Base-by-base conservation (phyloP, 305 asterid genomes). In the Fraxinus ornus region DNA sequence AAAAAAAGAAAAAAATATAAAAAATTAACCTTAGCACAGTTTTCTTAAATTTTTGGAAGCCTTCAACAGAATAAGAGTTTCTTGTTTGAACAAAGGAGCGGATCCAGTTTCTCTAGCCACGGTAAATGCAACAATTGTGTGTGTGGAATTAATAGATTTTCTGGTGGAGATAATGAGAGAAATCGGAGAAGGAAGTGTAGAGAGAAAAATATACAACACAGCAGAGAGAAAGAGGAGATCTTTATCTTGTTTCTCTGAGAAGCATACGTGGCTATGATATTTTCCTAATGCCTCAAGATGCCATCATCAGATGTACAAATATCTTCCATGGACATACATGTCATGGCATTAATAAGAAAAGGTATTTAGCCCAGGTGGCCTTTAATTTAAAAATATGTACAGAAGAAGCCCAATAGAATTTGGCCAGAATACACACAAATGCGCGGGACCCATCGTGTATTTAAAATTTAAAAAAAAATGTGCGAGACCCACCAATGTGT, bases 211-310 rank as follows among this genome's bases (percentile, higher is more conserved):
- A 79, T 70, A 78, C 76, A 84, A 78, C 35, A 32, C 35, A 85
- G 80, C 80, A 82, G 85, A 79, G 81, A 22, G 28, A 55, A 81
- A 83, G 84, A 81, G 81, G 82, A 86, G 72, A 78, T 36, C 8
- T 94, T 94, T 93, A 93, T 86, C 97, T 88, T 89, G 86, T 81
- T 78, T 87, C 92, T 85, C 91, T 80, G 80, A 37, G 82, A 2
- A 79, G 92, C 95, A 30, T 81, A 93, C 94, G 97, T 93, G 97
- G 94, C 92, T 77, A 90, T 86, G 95, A 93, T 93, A 93, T 93
- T 93, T 93, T 91, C 86, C 91, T 86, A 89, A 78, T 79, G 89
- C 87, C 87, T 79, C 32, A 30, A 81, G 49, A 22, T 66, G 90
- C 92, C 36, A 39, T 73, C 66, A 47, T 64, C 52, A 2, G 19